phyloP scores from a whole-genome alignment of 164 flowering plant genomes.

The Amborella trichopoda region DNA sequence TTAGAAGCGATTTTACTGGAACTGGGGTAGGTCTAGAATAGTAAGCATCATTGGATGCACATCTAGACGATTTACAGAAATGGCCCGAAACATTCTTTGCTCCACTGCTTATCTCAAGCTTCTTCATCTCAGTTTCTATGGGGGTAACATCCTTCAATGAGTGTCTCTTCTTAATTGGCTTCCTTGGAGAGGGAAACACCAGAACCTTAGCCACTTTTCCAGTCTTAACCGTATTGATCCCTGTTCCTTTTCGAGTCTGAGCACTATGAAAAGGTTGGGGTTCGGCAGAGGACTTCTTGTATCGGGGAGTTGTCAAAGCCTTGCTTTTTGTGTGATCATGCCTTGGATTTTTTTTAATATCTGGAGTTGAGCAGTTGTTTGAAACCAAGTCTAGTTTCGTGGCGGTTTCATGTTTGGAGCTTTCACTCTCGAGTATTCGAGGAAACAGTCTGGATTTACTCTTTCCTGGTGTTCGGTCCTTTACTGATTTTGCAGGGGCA shows the following conservation, averaged over 20 bases:
- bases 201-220: conserved; percentile 48
- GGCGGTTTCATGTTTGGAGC: too few species aligned
- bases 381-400: too few species aligned
- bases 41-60: conserved; percentile 2
- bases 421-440: too few species aligned
- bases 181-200: conserved; percentile 64
- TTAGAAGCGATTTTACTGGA: conserved; percentile 15
- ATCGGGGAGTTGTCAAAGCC: conserved; percentile 69
- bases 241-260: conserved; percentile 23
- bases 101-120: conserved; percentile 39
- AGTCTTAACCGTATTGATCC: conserved; percentile 21
- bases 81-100: conserved; percentile 20
- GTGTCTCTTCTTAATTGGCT: conserved; percentile 20
- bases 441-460: conserved; percentile 41
- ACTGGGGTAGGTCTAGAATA: conserved; percentile 15
- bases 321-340: too few species aligned
- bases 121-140: conserved; percentile 46
- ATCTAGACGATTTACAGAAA: conserved; percentile 16
- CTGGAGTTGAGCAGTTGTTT: too few species aligned
- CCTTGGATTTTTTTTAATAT: too few species aligned
- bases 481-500: conserved; percentile 76
- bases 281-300: conserved; percentile 22
- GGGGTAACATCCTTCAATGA: conserved; percentile 31
- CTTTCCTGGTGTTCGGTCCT: conserved; percentile 47
- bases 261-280: conserved; percentile 44